Conservation (phyloP, 768 basidiomycete species). For the Leccinum incarnatum region DNA sequence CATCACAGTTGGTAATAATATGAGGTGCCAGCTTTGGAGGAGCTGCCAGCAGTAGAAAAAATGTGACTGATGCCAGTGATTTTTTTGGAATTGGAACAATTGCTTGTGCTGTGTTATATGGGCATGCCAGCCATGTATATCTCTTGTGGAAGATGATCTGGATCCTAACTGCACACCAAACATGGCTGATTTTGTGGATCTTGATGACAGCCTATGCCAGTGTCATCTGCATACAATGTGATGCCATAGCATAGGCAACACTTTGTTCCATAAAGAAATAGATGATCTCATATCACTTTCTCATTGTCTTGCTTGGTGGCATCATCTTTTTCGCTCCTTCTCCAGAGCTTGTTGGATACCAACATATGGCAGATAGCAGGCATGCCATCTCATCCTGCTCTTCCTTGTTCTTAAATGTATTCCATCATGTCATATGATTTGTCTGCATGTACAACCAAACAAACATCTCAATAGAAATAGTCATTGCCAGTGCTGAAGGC, state of each 20-base stretch:
- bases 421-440: constrained; percentile 22
- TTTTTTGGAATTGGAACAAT: too few species aligned
- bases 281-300: neutral
- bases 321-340: neutral
- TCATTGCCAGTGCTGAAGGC: constrained; percentile 30
- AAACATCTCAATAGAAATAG: constrained; percentile 11
- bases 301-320: neutral
- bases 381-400: constrained; percentile 17
- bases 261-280: neutral
- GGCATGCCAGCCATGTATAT: neutral
- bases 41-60: too few species aligned
- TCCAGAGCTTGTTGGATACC: neutral
- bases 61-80: too few species aligned
- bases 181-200: constrained; percentile 3
- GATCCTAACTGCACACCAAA: neutral
- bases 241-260: constrained; percentile 6
- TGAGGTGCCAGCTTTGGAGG: too few species aligned
- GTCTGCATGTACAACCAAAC: constrained; percentile 18
- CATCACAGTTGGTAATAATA: too few species aligned
- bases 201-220: too few species aligned
- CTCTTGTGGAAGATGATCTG: too few species aligned
- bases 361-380: neutral
- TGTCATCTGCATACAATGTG: neutral
- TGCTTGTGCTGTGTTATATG: too few species aligned
- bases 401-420: constrained; percentile 19